Percentiles rank a stretch among this genome's conserved stretches.
Conservation (phyloP, 2,329 filamentous ascomycete genomes). For the Nigrospora sphaerica region DNA sequence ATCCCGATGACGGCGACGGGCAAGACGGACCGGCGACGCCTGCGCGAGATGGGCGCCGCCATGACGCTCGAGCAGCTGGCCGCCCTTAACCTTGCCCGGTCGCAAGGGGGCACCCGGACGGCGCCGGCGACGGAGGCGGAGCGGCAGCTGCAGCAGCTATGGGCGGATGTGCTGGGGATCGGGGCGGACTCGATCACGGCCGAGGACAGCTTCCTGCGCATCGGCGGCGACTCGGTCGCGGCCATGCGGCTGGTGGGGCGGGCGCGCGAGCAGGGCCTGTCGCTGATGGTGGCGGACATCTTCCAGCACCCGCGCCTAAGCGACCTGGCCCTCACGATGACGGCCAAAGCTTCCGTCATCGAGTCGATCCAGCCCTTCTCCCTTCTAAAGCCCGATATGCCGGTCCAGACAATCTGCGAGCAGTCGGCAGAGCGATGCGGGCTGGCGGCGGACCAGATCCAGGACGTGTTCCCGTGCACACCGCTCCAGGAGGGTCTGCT, state of each 20-base stretch:
- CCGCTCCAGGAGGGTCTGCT: slow-evolving; percentile 21
- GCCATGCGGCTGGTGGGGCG: slow-evolving; percentile 14
- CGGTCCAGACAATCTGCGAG: no score
- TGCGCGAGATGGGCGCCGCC: slow-evolving; percentile 2
- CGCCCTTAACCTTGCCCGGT: neutral
- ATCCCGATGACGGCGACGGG: neutral
- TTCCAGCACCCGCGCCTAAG: slow-evolving; percentile 8
- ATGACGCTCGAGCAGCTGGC: neutral
- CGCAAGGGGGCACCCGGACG: neutral
- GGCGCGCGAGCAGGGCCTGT: slow-evolving; percentile 9
- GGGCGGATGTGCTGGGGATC: slow-evolving; percentile 3
- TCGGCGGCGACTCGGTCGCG: slow-evolving; percentile 21
- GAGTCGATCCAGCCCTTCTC: no score
- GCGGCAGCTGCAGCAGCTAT: slow-evolving; percentile 1
- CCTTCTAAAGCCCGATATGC: no score
- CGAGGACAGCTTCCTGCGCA: slow-evolving; percentile 17
- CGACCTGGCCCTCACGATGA: no score
- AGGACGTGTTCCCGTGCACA: slow-evolving; percentile 20
- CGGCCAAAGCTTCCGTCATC: no score
- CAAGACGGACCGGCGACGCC: slow-evolving; percentile 2
- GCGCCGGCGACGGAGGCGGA: slow-evolving; percentile 1
- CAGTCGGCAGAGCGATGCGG: no score
- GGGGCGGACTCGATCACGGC: slow-evolving; percentile 2
- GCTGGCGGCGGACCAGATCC: neutral
- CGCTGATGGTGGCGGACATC: slow-evolving; percentile 12